Conservation (phyloP, 495 filamentous ascomycete species). For the Aspergillus diversus region DNA sequence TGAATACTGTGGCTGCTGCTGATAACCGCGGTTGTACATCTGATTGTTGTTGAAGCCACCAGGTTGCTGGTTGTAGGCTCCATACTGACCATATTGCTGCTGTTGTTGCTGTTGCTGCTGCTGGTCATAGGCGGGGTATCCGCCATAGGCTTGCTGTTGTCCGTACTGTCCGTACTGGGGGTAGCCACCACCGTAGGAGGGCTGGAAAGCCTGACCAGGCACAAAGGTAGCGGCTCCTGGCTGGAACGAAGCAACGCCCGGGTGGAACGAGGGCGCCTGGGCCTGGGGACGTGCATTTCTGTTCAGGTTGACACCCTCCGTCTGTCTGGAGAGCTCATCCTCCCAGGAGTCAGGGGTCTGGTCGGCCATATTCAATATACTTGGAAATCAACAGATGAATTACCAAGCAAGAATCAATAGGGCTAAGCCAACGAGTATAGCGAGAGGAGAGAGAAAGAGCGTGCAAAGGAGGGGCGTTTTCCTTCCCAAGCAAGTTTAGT, state of each 20-base stretch:
- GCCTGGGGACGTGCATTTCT: slow-evolving; percentile 74
- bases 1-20: slow-evolving; percentile 54
- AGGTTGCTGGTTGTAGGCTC: slow-evolving; percentile 49
- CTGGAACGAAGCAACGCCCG: slow-evolving; percentile 79
- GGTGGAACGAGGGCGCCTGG: slow-evolving; percentile 58
- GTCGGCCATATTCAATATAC: slow-evolving; percentile 67
- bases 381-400: slow-evolving; percentile 32
- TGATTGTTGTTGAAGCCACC: slow-evolving; percentile 45
- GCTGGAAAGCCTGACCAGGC: slow-evolving; percentile 67
- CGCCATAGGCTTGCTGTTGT: slow-evolving; percentile 36
- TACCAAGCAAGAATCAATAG: slow-evolving; percentile 25
- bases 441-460: slow-evolving; percentile 23
- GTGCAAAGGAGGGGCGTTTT: slow-evolving; percentile 29
- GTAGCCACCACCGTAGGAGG: slow-evolving; percentile 45
- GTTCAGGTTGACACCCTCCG: slow-evolving; percentile 81
- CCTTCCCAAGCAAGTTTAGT: slow-evolving; percentile 10
- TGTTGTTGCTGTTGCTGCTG: slow-evolving; percentile 40
- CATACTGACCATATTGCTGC: slow-evolving; percentile 44
- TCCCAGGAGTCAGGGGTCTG: slow-evolving; percentile 90
- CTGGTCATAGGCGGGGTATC: slow-evolving; percentile 53
- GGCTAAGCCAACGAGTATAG: slow-evolving; percentile 5
- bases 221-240: slow-evolving; percentile 78
- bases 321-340: slow-evolving; percentile 86
- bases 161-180: slow-evolving; percentile 58
- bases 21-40: slow-evolving; percentile 34